phyloP scores from a whole-genome alignment of 768 basidiomycete species.

The Tricholoma flavovirens region DNA sequence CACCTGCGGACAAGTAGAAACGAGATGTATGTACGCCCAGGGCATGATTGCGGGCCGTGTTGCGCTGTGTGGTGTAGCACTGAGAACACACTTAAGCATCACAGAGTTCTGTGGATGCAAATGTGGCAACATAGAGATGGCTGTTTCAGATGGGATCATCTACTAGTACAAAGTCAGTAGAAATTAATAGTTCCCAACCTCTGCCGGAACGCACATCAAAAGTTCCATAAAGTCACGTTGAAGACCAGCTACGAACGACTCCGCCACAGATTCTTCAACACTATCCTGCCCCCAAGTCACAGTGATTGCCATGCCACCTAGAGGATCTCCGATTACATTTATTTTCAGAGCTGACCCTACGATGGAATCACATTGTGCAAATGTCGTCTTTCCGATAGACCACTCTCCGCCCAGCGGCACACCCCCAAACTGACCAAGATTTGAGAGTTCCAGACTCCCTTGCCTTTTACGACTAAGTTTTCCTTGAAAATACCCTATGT shows the following conservation, averaged over 20 bases:
- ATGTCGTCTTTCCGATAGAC: constrained; percentile 19
- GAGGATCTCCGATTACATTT: constrained; percentile 21
- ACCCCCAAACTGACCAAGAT: constrained; percentile 26
- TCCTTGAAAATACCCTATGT: constrained; percentile 21
- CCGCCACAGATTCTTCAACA: constrained; percentile 17
- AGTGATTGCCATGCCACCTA: constrained; percentile 20
- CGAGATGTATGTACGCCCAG: no score
- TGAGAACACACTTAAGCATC: no score
- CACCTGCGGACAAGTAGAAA: no score
- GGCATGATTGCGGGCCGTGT: no score
- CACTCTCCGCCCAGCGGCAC: constrained; percentile 6
- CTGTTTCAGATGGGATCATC: no score
- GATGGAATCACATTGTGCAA: constrained; percentile 25
- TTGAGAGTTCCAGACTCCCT: constrained; percentile 31
- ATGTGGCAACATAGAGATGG: no score
- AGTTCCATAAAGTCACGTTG: constrained; percentile 8
- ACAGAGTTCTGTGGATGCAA: no score
- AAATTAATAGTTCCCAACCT: neutral
- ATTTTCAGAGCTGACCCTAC: constrained; percentile 24
- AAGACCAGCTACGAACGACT: constrained; percentile 19
- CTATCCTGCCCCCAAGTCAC: constrained; percentile 23
- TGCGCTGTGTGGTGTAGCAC: no score
- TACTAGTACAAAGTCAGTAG: neutral
- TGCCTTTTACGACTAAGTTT: constrained; percentile 28
- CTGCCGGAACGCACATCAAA: neutral